These are phyloP conservation scores for Tuber borchii DNA, from an alignment of 495 filamentous ascomycete genomes.

Conservation along the genomic window DNA sequence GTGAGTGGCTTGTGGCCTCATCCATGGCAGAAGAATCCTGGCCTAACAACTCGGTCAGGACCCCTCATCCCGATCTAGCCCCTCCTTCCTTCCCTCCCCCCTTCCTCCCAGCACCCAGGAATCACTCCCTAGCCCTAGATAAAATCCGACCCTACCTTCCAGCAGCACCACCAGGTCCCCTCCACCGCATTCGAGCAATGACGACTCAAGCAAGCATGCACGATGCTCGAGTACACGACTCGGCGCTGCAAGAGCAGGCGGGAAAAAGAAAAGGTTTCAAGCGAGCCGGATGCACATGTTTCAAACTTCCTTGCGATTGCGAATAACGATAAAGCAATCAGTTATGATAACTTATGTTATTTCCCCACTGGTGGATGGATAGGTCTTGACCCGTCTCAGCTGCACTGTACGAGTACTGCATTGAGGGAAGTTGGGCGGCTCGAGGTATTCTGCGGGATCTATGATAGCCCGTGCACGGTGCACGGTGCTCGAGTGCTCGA, in stretches of 20 bases:
- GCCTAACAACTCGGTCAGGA: neutral
- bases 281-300: neutral
- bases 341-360: neutral
- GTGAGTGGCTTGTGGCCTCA: too few relatives aligned
- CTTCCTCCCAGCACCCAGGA: neutral
- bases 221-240: neutral
- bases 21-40: neutral
- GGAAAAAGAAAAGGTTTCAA: neutral
- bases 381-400: neutral
- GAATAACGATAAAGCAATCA: neutral
- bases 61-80: neutral
- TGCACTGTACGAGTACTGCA: neutral
- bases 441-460: too few relatives aligned
- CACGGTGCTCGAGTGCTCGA: neutral
- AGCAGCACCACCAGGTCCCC: neutral
- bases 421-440: too few relatives aligned
- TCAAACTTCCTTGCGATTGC: neutral
- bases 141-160: neutral
- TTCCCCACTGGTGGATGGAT: neutral
- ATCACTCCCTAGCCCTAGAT: neutral
- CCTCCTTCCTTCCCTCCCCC: neutral
- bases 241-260: neutral
- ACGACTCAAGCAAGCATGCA: neutral
- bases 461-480: neutral
- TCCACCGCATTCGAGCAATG: neutral